phyloP scores from a whole-genome alignment of 2,329 filamentous ascomycete species.

The Fusarium continuum region DNA sequence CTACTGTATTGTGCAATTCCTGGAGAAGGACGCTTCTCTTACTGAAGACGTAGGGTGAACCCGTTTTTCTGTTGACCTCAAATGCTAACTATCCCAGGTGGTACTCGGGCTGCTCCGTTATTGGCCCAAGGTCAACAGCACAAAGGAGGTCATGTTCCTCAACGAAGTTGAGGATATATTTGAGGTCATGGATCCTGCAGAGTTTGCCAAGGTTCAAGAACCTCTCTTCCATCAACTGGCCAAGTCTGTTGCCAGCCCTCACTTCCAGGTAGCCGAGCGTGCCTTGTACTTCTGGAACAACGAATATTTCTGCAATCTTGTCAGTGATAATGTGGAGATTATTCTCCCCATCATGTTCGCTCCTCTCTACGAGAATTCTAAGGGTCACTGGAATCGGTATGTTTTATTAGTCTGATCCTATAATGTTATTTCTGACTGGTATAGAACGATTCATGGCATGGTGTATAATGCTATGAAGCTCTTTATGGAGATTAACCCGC shows the following conservation, averaged over 20 bases:
- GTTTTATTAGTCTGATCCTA: slow-evolving; percentile 36
- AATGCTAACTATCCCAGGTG: slow-evolving; percentile 64
- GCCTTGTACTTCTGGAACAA: slow-evolving; percentile 99
- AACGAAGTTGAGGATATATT: slow-evolving; percentile 99
- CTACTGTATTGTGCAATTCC: slow-evolving; percentile 98
- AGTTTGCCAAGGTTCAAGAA: slow-evolving; percentile 98
- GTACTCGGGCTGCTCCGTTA: slow-evolving; percentile 94
- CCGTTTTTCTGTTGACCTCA: background rate
- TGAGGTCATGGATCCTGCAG: slow-evolving; percentile 98
- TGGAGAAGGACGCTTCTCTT: slow-evolving; percentile 95
- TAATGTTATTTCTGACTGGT: slow-evolving; percentile 3
- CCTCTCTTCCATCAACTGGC: slow-evolving; percentile 96
- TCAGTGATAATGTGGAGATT: slow-evolving; percentile 98
- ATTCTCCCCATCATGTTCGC: slow-evolving; percentile 99
- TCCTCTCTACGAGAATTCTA: slow-evolving; percentile 97
- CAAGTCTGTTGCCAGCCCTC: slow-evolving; percentile 96
- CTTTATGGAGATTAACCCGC: slow-evolving; percentile 99
- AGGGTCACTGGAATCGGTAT: slow-evolving; percentile 98
- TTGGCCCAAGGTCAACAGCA: slow-evolving; percentile 99
- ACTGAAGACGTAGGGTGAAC: slow-evolving; percentile 81
- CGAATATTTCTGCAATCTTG: slow-evolving; percentile 99
- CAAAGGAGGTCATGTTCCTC: slow-evolving; percentile 99
- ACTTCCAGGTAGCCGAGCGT: slow-evolving; percentile 98
- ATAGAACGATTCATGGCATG: slow-evolving; percentile 98
- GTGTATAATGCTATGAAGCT: slow-evolving; percentile 99